Percentiles rank a stretch among this genome's conserved stretches.
phyloP scores from a whole-genome alignment of 73 alveolate species.

The Diophrys sp. region DNA sequence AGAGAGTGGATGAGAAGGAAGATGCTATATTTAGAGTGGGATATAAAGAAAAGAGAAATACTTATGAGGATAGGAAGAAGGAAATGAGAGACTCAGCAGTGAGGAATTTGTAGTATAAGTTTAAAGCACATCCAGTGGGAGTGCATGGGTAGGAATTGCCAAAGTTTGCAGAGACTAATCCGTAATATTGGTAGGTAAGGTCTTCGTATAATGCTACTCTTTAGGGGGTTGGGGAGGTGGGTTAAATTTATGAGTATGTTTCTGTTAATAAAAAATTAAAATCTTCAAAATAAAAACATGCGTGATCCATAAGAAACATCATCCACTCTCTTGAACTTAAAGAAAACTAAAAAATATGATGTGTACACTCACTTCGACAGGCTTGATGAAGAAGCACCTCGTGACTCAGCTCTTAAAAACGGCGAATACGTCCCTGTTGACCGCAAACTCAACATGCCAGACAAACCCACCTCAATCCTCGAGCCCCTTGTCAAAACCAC shows the following conservation, averaged over 20 bases:
- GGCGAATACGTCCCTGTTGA: not conserved
- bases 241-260: no score
- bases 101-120: slow-evolving; percentile 16
- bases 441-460: not conserved
- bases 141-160: slow-evolving; percentile 67
- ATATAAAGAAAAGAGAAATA: slow-evolving; percentile 54
- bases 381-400: not conserved
- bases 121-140: slow-evolving; percentile 47
- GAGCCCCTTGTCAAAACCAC: no score
- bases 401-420: not conserved
- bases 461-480: not conserved
- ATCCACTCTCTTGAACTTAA: not conserved
- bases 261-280: no score
- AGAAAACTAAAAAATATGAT: not conserved
- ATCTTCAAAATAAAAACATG: no score
- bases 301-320: not conserved
- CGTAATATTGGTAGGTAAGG: not conserved
- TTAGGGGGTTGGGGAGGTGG: no score
- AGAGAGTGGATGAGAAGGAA: slow-evolving; percentile 13
- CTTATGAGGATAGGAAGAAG: slow-evolving; percentile 59
- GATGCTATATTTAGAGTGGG: slow-evolving; percentile 31
- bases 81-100: slow-evolving; percentile 42
- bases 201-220: no score
- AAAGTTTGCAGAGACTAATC: slow-evolving; percentile 12
- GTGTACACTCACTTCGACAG: not conserved